Base-by-base conservation (phyloP, 345 rosid species). In the Angophora floribunda region DNA sequence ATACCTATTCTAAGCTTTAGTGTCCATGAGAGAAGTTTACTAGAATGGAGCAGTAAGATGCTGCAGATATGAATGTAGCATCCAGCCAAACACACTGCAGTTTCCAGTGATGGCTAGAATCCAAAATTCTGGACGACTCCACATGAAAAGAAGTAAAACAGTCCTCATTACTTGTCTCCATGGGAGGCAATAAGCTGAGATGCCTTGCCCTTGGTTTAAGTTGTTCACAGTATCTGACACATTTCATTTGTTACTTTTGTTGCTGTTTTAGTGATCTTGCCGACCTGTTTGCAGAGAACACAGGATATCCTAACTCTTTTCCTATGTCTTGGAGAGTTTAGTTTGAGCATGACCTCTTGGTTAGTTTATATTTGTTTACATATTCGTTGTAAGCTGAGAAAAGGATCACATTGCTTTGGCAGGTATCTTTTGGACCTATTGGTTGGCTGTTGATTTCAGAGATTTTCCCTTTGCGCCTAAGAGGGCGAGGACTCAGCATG, bases 361-460 rank as follows among this genome's bases (percentile, higher is more conserved):
- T 75, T 75, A 75, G 82, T 44, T 75, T 51, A 51, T 26, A 16
- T 85, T 30, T 85, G 36, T 45, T 51, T 24, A 16, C 41, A 51
- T 51, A n/a, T 85, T 51, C 24, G 14, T 5, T 8, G 41, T 45
- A 30, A 55, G 28, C 28, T 3, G 17, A 85, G 44, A 55, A 11
- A 85, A 51, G 14, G 44, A 24, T 86, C 61, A 67, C 89, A 87
- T 87, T 63, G 47, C 51, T 88, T 88, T 89, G 92, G 95, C 96
- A 97, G 99, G 88, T 97, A 89, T 97, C 99, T 13, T 97, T 97
- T 93, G 99, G 99, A 88, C 99, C 99, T 75, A 97, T 97, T 79
- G 98, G 99, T 84, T 97, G 99, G 99, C 95, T 97, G 93, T 95
- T 97, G 96, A 97, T 97, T 89, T 97, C 99, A 0, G 99, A 97